Base-by-base conservation (phyloP, 768 basidiomycete species). In the Boletus tomentosulus region DNA sequence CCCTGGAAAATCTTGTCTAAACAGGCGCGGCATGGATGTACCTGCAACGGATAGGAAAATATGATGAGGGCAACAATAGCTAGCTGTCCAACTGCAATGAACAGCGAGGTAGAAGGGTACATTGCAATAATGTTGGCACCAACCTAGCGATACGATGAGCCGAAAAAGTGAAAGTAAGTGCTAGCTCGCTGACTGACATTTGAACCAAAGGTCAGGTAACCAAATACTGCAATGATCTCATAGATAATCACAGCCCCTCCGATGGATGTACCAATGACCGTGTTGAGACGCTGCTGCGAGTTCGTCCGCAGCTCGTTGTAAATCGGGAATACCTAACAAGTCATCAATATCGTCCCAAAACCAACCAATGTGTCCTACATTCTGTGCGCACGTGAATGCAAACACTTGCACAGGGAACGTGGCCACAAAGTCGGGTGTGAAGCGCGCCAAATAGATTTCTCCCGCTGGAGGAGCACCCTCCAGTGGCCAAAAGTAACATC, bases 371-470 rank as follows among this genome's bases (percentile, higher is more conserved):
- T 28, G 28, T 63, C 85, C 60, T 67, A 94, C 93, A 65, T 96
- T 96, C 77, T 96, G 93, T 13, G 89, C 81, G 66, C 95, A 97
- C 3, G 93, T 96, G 68, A 86, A 93, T 4, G 89, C 89, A 71
- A 94, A 94, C 15, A 95, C 87, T 68, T 93, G 95, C 27, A 98
- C 90, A 1, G 96, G 96, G 73, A 97, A 90, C 1, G 84, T 92
- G 13, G 87, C 80, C 15, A 95, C 72, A 64, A 94, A 93, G 56
- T 73, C 78, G 5, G 92, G 82, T 0, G 87, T 86, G 58, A 96
- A 84, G 62, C 84, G 82, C 58, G 93, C 77, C 34, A 86, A 71
- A 56, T 79, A 78, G 13, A 95, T 73, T 55, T 92, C 84, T 13
- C 92, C 91, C 7, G 72, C 76, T 1, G 76, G 70, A 33, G 78